phyloP scores from a whole-genome alignment of 2,329 filamentous ascomycete species.

The Penicillium aurantiogriseum region DNA sequence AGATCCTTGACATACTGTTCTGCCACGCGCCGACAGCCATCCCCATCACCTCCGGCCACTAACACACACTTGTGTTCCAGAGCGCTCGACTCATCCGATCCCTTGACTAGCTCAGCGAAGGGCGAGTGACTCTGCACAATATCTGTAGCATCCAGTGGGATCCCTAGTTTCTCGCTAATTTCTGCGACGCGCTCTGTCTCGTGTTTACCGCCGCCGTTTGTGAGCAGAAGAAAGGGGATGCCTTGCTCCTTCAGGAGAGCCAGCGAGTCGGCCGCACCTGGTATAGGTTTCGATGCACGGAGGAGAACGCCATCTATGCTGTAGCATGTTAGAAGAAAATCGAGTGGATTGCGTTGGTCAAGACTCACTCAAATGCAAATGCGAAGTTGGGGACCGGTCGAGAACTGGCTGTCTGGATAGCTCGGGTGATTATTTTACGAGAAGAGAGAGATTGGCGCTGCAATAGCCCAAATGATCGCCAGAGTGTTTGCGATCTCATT shows the following conservation, averaged over 20 bases:
- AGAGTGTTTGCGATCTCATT: constrained; percentile 30
- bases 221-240: constrained; percentile 91
- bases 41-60: constrained; percentile 68
- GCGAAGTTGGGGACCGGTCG: constrained; percentile 41
- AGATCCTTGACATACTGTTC: constrained; percentile 50
- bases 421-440: constrained; percentile 18
- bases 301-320: constrained; percentile 95
- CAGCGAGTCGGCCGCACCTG: constrained; percentile 73
- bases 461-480: constrained; percentile 29
- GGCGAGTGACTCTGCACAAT: constrained; percentile 93
- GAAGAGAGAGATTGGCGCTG: constrained; percentile 25
- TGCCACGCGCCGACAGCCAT: constrained; percentile 69
- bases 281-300: constrained; percentile 73
- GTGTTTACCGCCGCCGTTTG: constrained; percentile 87
- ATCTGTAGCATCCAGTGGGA: constrained; percentile 64
- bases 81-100: constrained; percentile 53
- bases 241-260: constrained; percentile 68
- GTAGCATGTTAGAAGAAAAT: constrained; percentile 15
- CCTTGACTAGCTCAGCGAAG: constrained; percentile 68
- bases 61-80: constrained; percentile 66
- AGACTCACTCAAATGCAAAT: constrained; percentile 48
- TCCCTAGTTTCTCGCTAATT: constrained; percentile 63
- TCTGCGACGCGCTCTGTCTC: constrained; percentile 72
- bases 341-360: constrained; percentile 5
- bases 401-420: constrained; percentile 32